A percentile compares a stretch with the other conserved stretches of the same genome.
Evolutionary conservation across 768 basidiomycete genomes (phyloP).

Genomic region (Collybia sp.): DNA sequence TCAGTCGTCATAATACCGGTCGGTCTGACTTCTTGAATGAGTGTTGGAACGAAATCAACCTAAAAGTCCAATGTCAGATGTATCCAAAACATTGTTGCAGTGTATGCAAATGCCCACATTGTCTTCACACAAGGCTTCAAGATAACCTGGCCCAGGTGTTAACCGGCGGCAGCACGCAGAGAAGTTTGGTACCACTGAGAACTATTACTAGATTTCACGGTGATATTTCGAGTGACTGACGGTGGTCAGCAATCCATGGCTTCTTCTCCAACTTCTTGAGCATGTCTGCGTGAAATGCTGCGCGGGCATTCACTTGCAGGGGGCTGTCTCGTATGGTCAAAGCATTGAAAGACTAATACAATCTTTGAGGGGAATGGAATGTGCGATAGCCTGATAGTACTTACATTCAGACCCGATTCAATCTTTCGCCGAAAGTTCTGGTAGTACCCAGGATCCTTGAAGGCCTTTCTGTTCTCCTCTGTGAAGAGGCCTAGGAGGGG

Average conservation of each 20-base stretch:
- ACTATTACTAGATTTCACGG: background rate
- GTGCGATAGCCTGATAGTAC: slow-evolving; percentile 5
- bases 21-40: slow-evolving; percentile 46
- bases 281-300: slow-evolving; percentile 41
- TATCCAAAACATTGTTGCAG: background rate
- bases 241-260: slow-evolving; percentile 55
- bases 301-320: slow-evolving; percentile 28
- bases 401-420: slow-evolving; percentile 46
- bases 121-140: slow-evolving; percentile 59
- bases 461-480: slow-evolving; percentile 43
- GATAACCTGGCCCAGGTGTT: slow-evolving; percentile 65
- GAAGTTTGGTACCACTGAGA: slow-evolving; percentile 54
- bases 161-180: slow-evolving; percentile 56
- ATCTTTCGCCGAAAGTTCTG: slow-evolving; percentile 42
- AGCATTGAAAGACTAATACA: slow-evolving; percentile 29
- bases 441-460: slow-evolving; percentile 45
- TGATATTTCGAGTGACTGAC: slow-evolving; percentile 21
- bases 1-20: slow-evolving; percentile 54
- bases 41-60: slow-evolving; percentile 48
- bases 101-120: slow-evolving; percentile 34
- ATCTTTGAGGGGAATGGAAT: background rate
- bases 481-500: slow-evolving; percentile 37
- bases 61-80: slow-evolving; percentile 10
- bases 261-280: slow-evolving; percentile 44
- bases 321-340: slow-evolving; percentile 35